Evolutionary conservation across 257 asterid genomes (phyloP).

Genomic region (Capsicum baccatum): DNA sequence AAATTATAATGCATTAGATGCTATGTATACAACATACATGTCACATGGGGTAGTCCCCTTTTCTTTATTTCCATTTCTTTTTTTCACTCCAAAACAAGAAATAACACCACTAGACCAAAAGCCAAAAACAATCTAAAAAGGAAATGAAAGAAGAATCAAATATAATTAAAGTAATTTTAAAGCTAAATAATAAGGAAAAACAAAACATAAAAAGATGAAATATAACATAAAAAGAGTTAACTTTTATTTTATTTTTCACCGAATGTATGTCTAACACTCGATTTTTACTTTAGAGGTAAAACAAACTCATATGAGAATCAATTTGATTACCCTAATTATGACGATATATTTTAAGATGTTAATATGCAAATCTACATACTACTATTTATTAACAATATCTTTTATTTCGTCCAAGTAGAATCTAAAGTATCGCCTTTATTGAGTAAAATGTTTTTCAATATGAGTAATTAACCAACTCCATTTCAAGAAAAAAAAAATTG

Average conservation of each 20-base stretch:
- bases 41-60: slow-evolving; percentile 50
- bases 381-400: not conserved
- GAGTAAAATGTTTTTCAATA: fast-evolving
- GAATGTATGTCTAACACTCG: not conserved
- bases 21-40: slow-evolving; percentile 50
- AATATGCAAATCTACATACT: not conserved
- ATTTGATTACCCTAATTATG: not conserved
- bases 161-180: not conserved
- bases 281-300: not conserved
- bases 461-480: not conserved
- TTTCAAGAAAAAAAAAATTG: not conserved
- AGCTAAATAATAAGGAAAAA: not conserved
- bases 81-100: slow-evolving; percentile 34
- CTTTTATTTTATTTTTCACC: not conserved
- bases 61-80: slow-evolving; percentile 22
- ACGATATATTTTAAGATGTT: not conserved
- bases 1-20: slow-evolving; percentile 48
- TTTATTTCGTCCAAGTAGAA: not conserved
- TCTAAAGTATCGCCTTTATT: too few species aligned
- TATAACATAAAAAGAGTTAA: not conserved
- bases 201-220: slow-evolving; percentile 28
- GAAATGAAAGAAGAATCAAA: slow-evolving; percentile 7
- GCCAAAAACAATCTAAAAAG: slow-evolving; percentile 23
- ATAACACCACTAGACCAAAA: slow-evolving; percentile 34
- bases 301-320: not conserved